Percentiles rank a stretch among this genome's conserved stretches.
These are phyloP conservation scores for Ustilaginoidea virens DNA, from an alignment of 2,329 filamentous ascomycete species.

Conservation along the genomic window DNA sequence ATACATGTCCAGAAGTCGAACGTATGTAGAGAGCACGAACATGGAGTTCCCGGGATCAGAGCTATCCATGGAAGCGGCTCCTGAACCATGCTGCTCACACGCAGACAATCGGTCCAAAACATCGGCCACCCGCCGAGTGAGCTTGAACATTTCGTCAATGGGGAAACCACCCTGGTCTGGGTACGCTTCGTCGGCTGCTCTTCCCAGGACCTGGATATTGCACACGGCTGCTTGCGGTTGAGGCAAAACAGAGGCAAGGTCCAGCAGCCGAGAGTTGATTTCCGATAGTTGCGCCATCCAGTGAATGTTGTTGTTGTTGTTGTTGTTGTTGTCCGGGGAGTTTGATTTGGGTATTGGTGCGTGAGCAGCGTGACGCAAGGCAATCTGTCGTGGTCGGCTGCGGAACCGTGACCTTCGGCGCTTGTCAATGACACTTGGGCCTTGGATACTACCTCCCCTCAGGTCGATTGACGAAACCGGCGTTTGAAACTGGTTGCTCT, in stretches of 20 bases:
- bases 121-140: slow-evolving; percentile 21
- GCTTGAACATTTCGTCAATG: slow-evolving; percentile 24
- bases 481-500: neutral
- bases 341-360: slow-evolving; percentile 9
- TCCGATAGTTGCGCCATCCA: slow-evolving; percentile 25
- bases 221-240: slow-evolving; percentile 11
- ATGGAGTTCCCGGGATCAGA: slow-evolving; percentile 22
- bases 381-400: slow-evolving; percentile 17
- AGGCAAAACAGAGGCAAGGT: slow-evolving; percentile 19
- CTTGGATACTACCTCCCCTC: neutral
- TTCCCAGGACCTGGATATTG: slow-evolving; percentile 6
- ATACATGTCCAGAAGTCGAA: slow-evolving; percentile 24
- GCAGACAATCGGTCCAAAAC: slow-evolving; percentile 14
- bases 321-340: slow-evolving; percentile 7
- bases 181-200: slow-evolving; percentile 8
- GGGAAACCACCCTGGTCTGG: slow-evolving; percentile 18
- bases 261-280: slow-evolving; percentile 21
- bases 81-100: slow-evolving; percentile 3
- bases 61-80: slow-evolving; percentile 10
- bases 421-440: slow-evolving; percentile 8
- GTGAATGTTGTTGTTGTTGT: too few species aligned
- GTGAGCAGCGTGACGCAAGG: slow-evolving; percentile 11
- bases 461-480: neutral
- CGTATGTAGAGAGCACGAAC: slow-evolving; percentile 23
- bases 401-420: slow-evolving; percentile 10